Evolutionary conservation across 2,329 filamentous ascomycete species (phyloP), one percentile per base, ranked within the genome.

Genomic region (Colletotrichum tamarilloi): DNA sequence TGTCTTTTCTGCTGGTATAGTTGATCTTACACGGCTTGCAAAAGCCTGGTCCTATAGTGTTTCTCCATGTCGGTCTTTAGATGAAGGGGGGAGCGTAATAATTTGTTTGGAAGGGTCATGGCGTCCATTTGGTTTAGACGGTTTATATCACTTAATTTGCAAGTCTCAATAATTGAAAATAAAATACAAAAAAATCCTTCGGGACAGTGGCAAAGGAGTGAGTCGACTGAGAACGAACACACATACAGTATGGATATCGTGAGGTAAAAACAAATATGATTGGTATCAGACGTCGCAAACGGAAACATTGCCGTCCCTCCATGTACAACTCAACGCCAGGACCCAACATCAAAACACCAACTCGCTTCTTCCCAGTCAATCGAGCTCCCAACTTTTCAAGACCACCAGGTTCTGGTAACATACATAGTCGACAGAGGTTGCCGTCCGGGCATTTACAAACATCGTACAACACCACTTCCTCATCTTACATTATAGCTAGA

Each of bases 401-500:
- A 11, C 32, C 55, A 22, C 49, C 26, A 7, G 38, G 1, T 42
- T 19, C 26, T 38, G 46, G 30, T 35, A 19, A 35, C 26, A 66
- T 73, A 71, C 53, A 64, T 46, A 28, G 8, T 38, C 67, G 32
- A 56, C 14, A 26, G 7, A 16, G 28, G 11, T 35, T 58, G 71
- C 71, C 68, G 67, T 67, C 28, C 5, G 32, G 67, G 56, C 38
- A n/a, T n/a, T 19, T 32, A 67, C 66, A 69, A 35, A 35, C 7
- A 53, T 62, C 32, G 38, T 62, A 73, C 67, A 73, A 7, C 7
- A 14, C 3, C 14, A 9, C n/a, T 8, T n/a, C 1, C 9, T 38
- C 22, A 16, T 66, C 56, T 26, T 70, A 57, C 67, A 57, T 46
- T 74, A 76, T 14, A 76, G 58, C 74, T 62, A 26, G 74, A 76